phyloP scores from a whole-genome alignment of 331 rosid species.

The Cucumis variabilis region DNA sequence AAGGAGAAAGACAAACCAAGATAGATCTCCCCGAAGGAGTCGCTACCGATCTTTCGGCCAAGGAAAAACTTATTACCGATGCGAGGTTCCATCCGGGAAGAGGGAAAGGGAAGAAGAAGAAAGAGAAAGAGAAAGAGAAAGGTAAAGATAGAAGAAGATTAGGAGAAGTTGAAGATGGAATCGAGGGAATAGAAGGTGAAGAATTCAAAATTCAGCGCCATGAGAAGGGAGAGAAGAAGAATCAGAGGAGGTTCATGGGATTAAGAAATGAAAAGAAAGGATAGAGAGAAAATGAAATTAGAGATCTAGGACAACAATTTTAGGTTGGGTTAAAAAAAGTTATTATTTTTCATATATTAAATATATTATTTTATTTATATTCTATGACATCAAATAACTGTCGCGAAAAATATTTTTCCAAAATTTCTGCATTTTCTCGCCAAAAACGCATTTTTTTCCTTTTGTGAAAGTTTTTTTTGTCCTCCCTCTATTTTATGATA shows the following conservation, averaged over 20 bases:
- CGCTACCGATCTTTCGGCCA: slow-evolving; percentile 98
- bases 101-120: not conserved
- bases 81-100: slow-evolving; percentile 86
- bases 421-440: too few relatives aligned
- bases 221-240: not conserved
- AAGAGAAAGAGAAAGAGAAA: not conserved
- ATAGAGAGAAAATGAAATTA: not conserved
- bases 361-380: too few relatives aligned
- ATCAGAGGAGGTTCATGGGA: slow-evolving; percentile 19
- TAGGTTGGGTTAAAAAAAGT: too few relatives aligned
- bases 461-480: too few relatives aligned
- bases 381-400: too few relatives aligned
- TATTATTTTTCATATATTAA: too few relatives aligned
- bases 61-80: slow-evolving; percentile 95
- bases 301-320: slow-evolving; percentile 20
- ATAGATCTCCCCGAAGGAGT: slow-evolving; percentile 99
- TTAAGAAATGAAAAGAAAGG: not conserved
- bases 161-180: slow-evolving; percentile 30
- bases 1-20: slow-evolving; percentile 56
- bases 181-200: slow-evolving; percentile 35
- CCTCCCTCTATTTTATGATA: too few relatives aligned
- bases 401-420: too few relatives aligned
- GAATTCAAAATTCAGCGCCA: slow-evolving; percentile 2
- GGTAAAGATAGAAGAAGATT: slow-evolving; percentile 45
- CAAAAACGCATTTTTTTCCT: too few relatives aligned